These are phyloP conservation scores for Metschnikowia koreensis DNA, from an alignment of 805 yeast genomes.

Conservation along the genomic window DNA sequence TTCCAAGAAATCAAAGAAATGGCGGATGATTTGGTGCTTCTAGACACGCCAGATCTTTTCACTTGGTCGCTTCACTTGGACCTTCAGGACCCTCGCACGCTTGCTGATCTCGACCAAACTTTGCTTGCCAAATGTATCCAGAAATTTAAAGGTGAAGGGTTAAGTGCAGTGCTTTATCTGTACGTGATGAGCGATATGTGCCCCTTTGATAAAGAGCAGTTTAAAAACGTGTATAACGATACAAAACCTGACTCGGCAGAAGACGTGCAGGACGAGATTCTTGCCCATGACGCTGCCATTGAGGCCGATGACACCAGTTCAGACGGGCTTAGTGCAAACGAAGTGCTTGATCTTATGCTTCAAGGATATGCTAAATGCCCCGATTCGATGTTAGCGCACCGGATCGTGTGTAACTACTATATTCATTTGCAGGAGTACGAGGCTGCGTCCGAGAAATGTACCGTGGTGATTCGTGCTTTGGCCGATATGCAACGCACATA, in stretches of 20 bases:
- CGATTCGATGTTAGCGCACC: constrained; percentile 55
- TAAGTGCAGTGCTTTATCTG: constrained; percentile 61
- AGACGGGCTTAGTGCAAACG: constrained; percentile 42
- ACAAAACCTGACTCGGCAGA: not conserved
- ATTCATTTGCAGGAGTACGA: constrained; percentile 62
- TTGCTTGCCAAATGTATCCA: constrained; percentile 51
- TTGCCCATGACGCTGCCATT: constrained; percentile 10
- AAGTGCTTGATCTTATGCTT: constrained; percentile 47
- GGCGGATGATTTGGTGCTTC: constrained; percentile 70
- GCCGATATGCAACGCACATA: constrained; percentile 47
- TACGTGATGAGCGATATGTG: constrained; percentile 68
- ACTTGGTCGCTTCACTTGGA: constrained; percentile 79
- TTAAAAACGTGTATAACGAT: constrained; percentile 18
- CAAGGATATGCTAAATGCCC: constrained; percentile 46
- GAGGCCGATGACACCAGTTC: constrained; percentile 10
- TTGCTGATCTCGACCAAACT: constrained; percentile 48
- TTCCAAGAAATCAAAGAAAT: constrained; percentile 48
- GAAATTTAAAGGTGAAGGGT: constrained; percentile 57
- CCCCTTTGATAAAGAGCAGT: constrained; percentile 46
- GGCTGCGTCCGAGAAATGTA: constrained; percentile 58
- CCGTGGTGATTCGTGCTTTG: constrained; percentile 55
- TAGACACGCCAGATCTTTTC: constrained; percentile 55
- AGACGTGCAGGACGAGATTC: constrained; percentile 6
- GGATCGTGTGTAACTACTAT: constrained; percentile 62
- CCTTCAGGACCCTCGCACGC: constrained; percentile 58